Base-by-base conservation (phyloP, 2,329 filamentous ascomycete species). In the Bisporella sp. region DNA sequence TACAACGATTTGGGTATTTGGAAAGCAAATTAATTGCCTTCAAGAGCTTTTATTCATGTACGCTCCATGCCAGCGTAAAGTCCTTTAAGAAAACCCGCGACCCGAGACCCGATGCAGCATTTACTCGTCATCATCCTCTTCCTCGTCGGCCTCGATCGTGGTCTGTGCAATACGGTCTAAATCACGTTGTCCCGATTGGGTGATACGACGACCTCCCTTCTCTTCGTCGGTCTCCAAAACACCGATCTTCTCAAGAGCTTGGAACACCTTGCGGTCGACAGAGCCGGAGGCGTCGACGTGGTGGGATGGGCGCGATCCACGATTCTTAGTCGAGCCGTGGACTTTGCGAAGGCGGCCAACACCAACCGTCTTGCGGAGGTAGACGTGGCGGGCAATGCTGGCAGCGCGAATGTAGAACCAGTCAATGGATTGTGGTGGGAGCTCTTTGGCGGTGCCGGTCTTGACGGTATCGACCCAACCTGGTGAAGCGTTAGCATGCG, bases 401-500 rank as follows among this genome's bases (percentile, higher is more conserved):
- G 93, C 93, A 68, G 92, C 91, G 71, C 93, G 91, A 72, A 84
- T 74, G 75, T 84, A 88, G 80, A 84, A 95, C 93, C 93, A 99
- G 83, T 99, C 93, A 71, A 91, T 89, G 74, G 91, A 87, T 84
- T 97, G 91, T 69, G 92, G 93, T 69, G 92, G 92, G 66, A 99
- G 87, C 81, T 99, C 93, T 78, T 96, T 96, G 73, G 87, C 87
- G 71, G 85, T 82, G 68, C 89, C 92, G 66, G 92, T 96, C 87
- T 99, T 99, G 79, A 97, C 93, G 69, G 92, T 96, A 73, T 99
- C 93, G 74, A 96, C 92, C 92, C 92, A 97, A 80, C 89, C 90
- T 30, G 48, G 47, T 46, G 48, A 42, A 44, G n/a, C 44, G 50
- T 64, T 54, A 63, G 54, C 53, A 56, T 39, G 21, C n/a, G 28